Percentiles rank a stretch among this genome's conserved stretches.
Evolutionary conservation across 139 green algal genomes (phyloP).

Genomic region (Medakamo hakoo): DNA sequence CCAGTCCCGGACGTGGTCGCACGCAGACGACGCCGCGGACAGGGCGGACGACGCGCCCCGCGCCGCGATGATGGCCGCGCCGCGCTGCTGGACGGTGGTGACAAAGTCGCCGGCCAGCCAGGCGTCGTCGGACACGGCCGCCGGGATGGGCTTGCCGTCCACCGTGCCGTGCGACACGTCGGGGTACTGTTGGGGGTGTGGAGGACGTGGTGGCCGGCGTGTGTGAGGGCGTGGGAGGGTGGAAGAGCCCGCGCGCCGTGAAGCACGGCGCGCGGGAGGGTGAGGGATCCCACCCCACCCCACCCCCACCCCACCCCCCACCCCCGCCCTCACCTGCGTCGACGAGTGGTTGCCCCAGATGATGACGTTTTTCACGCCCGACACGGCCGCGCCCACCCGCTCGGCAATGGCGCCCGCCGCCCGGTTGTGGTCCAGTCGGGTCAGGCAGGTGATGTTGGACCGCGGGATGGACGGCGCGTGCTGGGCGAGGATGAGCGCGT

Average conservation of each 20-base stretch:
- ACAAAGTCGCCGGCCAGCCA: conserved; percentile 83
- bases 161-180: conserved; percentile 85
- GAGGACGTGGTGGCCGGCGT: too few relatives aligned
- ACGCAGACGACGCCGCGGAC: conserved; percentile 70
- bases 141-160: conserved; percentile 49
- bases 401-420: conserved; percentile 70
- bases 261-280: too few relatives aligned
- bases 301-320: too few relatives aligned
- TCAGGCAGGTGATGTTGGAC: conserved; percentile 80
- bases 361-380: conserved; percentile 76
- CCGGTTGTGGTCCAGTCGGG: conserved; percentile 90
- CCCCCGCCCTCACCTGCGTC: too few relatives aligned
- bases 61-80: conserved; percentile 85
- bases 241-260: too few relatives aligned
- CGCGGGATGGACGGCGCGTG: conserved; percentile 58
- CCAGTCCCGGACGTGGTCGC: conserved; percentile 87
- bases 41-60: conserved; percentile 69
- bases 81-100: conserved; percentile 73
- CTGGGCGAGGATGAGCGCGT: conserved; percentile 73
- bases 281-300: too few relatives aligned
- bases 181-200: conserved; percentile 78
- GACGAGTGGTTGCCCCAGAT: conserved; percentile 96
- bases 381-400: conserved; percentile 38
- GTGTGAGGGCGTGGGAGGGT: too few relatives aligned
- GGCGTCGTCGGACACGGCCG: conserved; percentile 39